These are phyloP conservation scores for Hypoxylon subgilvum DNA, from an alignment of 495 filamentous ascomycete genomes.

Conservation along the genomic window DNA sequence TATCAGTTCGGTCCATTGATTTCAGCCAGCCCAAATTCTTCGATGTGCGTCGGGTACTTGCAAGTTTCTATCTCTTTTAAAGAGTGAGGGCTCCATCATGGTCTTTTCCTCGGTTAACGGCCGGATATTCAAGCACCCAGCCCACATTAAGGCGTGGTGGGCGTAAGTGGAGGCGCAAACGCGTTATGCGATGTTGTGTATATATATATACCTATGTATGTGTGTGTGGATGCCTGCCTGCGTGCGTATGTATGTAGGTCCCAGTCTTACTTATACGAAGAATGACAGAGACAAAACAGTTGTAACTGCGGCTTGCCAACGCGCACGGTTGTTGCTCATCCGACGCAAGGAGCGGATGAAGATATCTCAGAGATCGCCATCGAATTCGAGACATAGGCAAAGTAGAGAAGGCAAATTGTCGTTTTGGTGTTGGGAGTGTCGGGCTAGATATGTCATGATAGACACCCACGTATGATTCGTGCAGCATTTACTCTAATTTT, in stretches of 20 bases:
- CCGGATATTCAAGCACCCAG: slow-evolving; percentile 15
- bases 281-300: slow-evolving; percentile 13
- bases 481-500: slow-evolving; percentile 13
- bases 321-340: slow-evolving; percentile 9
- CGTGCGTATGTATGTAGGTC: slow-evolving; percentile 10
- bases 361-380: slow-evolving; percentile 24
- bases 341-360: slow-evolving; percentile 26
- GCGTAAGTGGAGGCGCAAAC: slow-evolving; percentile 20
- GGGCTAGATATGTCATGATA: slow-evolving; percentile 10
- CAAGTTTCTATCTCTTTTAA: slow-evolving; percentile 14
- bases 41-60: slow-evolving; percentile 33
- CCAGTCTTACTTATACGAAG: slow-evolving; percentile 31
- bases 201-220: slow-evolving; percentile 2
- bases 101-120: slow-evolving; percentile 21
- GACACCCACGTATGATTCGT: slow-evolving; percentile 15
- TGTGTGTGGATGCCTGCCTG: slow-evolving; percentile 18
- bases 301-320: slow-evolving; percentile 23
- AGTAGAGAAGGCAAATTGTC: slow-evolving; percentile 7
- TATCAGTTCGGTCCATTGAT: slow-evolving; percentile 23
- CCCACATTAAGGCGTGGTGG: slow-evolving; percentile 7
- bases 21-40: slow-evolving; percentile 27
- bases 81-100: slow-evolving; percentile 5
- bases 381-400: slow-evolving; percentile 13
- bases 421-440: slow-evolving; percentile 8
- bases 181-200: slow-evolving; percentile 24